Evolutionary conservation across 371 early-diverging fungal genomes (phyloP), one percentile per base, ranked within the genome.

Genomic region (Actinomucor elegans): DNA sequence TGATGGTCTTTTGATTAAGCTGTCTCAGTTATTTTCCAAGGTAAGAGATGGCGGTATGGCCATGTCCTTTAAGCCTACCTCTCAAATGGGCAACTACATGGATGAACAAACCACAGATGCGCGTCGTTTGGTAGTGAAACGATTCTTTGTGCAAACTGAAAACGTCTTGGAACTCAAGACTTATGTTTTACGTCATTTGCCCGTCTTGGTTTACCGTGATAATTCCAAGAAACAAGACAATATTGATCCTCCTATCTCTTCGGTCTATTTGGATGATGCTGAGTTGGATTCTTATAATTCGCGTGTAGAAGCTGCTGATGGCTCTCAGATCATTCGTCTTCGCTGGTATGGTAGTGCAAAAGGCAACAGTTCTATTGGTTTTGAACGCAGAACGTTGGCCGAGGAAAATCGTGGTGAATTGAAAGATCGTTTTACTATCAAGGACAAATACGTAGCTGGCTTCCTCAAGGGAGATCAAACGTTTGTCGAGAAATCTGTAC

Each of bases 71-170:
- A 62, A 83, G 37, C 64, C 66, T 24, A 46, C 62, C 4, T 52
- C 48, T 20, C 47, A 44, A 32, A 43, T 42, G 5, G 10, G 50
- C 17, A 21, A 44, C 9, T 37, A 35, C 17, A 17, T 40, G 47
- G 42, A 52, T 20, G 35, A 43, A 3, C 43, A 36, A 18, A 37
- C 48, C 12, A 9, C 20, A 0, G 24, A 46, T 24, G 44, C 35
- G 23, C 57, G 61, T 36, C 67, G 70, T n/a, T 62, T 62, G 24
- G 52, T 75, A 4, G 59, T 75, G 17, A 75, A 71, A 41, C 59
- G 98, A 67, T 99, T 94, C 79, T 99, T 99, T 96, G 95, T 99
- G 1, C 96, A 95, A 54, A 88, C 92, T 0, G 98, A 99, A 66
- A 98, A 99, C 70, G 90, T 99, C 15, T 87, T 94, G 56, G 97